These are phyloP conservation scores for Logfia minima DNA, from an alignment of 129 eudicot genomes.

Conservation along the genomic window DNA sequence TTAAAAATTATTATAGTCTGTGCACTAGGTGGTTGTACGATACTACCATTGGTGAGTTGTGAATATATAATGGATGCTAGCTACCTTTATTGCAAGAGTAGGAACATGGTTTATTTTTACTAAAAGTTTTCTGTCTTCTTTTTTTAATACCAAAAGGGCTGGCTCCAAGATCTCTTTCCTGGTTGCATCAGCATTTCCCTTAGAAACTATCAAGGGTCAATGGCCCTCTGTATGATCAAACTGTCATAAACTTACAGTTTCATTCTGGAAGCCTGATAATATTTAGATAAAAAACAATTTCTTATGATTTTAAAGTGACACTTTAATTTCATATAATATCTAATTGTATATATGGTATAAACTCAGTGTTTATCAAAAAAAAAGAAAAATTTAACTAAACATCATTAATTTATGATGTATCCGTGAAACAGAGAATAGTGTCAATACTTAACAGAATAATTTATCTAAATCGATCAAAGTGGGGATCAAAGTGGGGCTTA, in stretches of 20 bases:
- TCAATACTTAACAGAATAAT: too few relatives aligned
- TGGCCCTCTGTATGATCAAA: constrained; percentile 9
- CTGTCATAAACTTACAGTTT: constrained; percentile 1
- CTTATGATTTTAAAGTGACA: constrained; percentile 5
- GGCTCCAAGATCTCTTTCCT: constrained; percentile 5
- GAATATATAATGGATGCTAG: constrained; percentile 1
- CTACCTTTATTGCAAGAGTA: constrained; percentile 1
- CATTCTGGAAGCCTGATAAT: background rate
- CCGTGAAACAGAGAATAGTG: background rate
- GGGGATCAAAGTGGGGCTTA: too few relatives aligned
- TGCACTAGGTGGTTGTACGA: constrained; percentile 19
- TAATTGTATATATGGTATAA: background rate
- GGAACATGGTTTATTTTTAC: constrained; percentile 14
- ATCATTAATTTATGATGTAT: background rate
- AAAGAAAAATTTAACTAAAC: too few relatives aligned
- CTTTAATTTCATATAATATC: background rate
- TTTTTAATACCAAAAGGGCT: background rate
- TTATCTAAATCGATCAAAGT: too few relatives aligned
- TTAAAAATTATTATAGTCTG: constrained; percentile 12
- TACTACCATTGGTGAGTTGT: constrained; percentile 4
- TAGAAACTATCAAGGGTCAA: constrained; percentile 31
- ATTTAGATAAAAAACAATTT: background rate
- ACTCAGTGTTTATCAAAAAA: background rate
- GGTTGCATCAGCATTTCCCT: constrained; percentile 23
- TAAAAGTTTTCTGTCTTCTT: background rate